Conservation (phyloP, 768 basidiomycete genomes). For the Macrocybe gigantea region DNA sequence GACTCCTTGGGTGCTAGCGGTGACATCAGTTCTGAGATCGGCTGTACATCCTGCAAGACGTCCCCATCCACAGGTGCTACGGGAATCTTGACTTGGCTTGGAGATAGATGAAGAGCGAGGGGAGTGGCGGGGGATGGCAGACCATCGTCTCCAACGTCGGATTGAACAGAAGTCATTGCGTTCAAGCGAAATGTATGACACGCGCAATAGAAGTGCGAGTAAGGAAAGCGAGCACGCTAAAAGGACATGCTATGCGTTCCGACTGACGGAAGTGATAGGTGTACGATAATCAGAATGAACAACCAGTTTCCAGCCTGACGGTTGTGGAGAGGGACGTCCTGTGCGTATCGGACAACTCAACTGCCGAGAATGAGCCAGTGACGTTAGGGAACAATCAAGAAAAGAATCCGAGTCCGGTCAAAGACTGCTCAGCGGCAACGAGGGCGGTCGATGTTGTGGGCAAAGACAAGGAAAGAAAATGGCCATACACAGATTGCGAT, state of each 20-base stretch:
- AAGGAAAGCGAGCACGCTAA: constrained; percentile 6
- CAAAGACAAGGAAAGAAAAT: constrained; percentile 5
- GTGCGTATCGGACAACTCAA: too few relatives aligned
- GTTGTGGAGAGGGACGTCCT: constrained; percentile 1
- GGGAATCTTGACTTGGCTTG: constrained; percentile 3
- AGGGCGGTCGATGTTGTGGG: constrained; percentile 7
- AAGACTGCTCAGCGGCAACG: background rate
- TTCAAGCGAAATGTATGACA: constrained; percentile 2
- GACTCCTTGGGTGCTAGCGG: background rate
- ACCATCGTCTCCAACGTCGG: constrained; percentile 18
- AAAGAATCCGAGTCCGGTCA: too few relatives aligned
- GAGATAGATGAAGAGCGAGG: constrained; percentile 13
- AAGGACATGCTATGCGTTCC: constrained; percentile 11
- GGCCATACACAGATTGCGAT: too few relatives aligned
- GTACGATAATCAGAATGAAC: constrained; percentile 6
- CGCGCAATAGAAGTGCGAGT: constrained; percentile 2
- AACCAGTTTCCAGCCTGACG: constrained; percentile 14
- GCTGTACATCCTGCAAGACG: constrained; percentile 4
- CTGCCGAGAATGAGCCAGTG: background rate
- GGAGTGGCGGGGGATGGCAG: constrained; percentile 22
- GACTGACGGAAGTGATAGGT: constrained; percentile 7
- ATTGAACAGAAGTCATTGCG: constrained; percentile 15
- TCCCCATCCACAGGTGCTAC: constrained; percentile 3
- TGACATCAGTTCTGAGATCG: constrained; percentile 3
- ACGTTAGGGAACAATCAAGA: background rate